Conservation (phyloP, 352 stramenopile genomes). For the Phytopythium delawarense region DNA sequence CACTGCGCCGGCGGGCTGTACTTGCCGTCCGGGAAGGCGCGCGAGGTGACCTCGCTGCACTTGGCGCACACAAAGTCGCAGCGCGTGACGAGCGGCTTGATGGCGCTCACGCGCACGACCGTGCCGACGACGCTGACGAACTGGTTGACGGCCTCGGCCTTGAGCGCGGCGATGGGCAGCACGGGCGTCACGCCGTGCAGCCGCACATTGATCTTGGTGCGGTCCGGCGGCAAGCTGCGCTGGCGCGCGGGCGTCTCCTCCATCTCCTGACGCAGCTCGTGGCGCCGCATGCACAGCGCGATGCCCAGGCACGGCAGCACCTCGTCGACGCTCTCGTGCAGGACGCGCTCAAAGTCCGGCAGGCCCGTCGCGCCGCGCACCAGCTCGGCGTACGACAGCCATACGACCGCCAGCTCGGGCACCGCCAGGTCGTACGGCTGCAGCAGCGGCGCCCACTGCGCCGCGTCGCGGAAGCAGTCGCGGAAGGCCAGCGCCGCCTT, state of each 20-base stretch:
- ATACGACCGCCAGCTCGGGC: constrained; percentile 40
- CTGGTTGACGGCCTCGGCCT: constrained; percentile 70
- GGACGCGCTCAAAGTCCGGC: constrained; percentile 43
- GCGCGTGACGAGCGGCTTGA: constrained; percentile 80
- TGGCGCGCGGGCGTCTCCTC: constrained; percentile 43
- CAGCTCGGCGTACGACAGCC: constrained; percentile 49
- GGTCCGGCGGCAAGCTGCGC: constrained; percentile 34
- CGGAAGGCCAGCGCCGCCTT: constrained; percentile 53
- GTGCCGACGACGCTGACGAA: constrained; percentile 74
- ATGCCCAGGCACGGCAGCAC: constrained; percentile 64
- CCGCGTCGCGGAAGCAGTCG: constrained; percentile 42
- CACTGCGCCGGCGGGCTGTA: constrained; percentile 64
- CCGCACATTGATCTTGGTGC: constrained; percentile 52
- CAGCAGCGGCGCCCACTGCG: constrained; percentile 50
- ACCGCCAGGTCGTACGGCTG: constrained; percentile 49
- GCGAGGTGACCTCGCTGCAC: constrained; percentile 67
- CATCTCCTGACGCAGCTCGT: constrained; percentile 48
- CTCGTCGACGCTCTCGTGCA: constrained; percentile 55
- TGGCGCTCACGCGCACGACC: constrained; percentile 79
- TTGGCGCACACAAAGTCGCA: constrained; percentile 87
- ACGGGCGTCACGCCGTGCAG: constrained; percentile 66
- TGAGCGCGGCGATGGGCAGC: constrained; percentile 62
- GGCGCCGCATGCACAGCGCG: constrained; percentile 55
- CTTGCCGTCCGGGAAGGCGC: constrained; percentile 78
- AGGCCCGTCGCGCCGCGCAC: constrained; percentile 34